Percentiles rank a stretch among this genome's conserved stretches.
phyloP scores from a whole-genome alignment of 805 yeast species.

The Kodamaea sagamina region DNA sequence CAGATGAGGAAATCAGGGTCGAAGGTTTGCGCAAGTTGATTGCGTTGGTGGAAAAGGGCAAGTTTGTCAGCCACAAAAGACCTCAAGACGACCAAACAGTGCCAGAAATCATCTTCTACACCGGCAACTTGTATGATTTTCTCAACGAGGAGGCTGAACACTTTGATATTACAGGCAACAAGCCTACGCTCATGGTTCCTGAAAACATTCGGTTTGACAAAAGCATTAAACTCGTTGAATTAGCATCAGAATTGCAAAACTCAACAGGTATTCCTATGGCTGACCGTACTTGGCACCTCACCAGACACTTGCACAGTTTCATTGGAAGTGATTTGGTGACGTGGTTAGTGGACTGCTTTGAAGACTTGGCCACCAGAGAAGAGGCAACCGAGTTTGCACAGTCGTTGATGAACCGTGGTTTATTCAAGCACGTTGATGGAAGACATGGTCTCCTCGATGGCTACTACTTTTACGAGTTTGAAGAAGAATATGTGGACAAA shows the following conservation, averaged over 20 bases:
- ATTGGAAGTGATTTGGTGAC: constrained; percentile 82
- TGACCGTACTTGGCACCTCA: constrained; percentile 91
- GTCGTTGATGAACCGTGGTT: constrained; percentile 64
- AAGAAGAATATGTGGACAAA: constrained; percentile 50
- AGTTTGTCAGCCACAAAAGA: constrained; percentile 38
- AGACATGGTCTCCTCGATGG: constrained; percentile 90
- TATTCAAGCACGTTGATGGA: constrained; percentile 79
- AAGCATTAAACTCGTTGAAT: constrained; percentile 48
- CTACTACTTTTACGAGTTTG: constrained; percentile 81
- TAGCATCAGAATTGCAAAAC: constrained; percentile 70
- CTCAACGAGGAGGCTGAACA: constrained; percentile 50
- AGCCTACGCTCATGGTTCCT: constrained; percentile 36
- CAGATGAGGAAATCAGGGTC: constrained; percentile 85
- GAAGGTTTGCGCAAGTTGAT: constrained; percentile 82
- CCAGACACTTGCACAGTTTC: constrained; percentile 72
- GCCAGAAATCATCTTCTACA: constrained; percentile 83
- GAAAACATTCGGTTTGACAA: constrained; percentile 47
- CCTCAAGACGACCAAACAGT: constrained; percentile 39
- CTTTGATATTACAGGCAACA: constrained; percentile 39
- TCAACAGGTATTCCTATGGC: constrained; percentile 64
- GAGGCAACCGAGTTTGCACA: constrained; percentile 85
- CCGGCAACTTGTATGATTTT: constrained; percentile 76
- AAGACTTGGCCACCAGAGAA: constrained; percentile 78
- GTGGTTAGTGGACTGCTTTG: constrained; percentile 79
- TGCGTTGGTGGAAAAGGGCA: constrained; percentile 59